A percentile compares a stretch with the other conserved stretches of the same genome.
These are phyloP conservation scores for Entelexis sorbosivorans DNA, from an alignment of 1,139 yeast species.

Conservation along the genomic window DNA sequence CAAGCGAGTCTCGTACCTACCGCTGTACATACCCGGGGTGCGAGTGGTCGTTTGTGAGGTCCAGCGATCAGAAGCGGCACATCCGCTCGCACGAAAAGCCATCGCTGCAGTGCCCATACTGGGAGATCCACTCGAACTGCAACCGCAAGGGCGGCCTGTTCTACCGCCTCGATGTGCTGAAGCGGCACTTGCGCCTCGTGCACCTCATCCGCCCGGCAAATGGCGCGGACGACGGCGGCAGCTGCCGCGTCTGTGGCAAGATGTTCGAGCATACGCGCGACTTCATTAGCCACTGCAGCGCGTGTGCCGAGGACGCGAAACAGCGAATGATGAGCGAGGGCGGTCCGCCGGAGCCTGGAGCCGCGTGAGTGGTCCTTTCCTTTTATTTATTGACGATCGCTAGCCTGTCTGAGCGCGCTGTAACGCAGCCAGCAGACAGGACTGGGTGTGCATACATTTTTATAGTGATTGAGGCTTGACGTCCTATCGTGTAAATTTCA, in stretches of 20 bases:
- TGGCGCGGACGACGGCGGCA: constrained; percentile 44
- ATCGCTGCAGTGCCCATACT: constrained; percentile 58
- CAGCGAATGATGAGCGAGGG: not conserved
- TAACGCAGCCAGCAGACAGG: not conserved
- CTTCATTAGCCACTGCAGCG: constrained; percentile 56
- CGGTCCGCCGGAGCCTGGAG: not conserved
- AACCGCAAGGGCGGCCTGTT: constrained; percentile 66
- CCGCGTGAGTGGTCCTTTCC: not conserved
- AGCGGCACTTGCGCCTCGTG: constrained; percentile 55
- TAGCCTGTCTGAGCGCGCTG: not conserved
- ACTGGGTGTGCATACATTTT: not conserved
- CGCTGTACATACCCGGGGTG: constrained; percentile 47
- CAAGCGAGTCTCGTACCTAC: constrained; percentile 31
- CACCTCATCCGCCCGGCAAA: constrained; percentile 41
- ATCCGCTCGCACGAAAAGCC: constrained; percentile 54
- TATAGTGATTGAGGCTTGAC: not conserved
- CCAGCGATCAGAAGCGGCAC: constrained; percentile 57
- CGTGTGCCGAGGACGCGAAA: constrained; percentile 40
- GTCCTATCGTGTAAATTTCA: not conserved
- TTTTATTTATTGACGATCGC: constrained; percentile 4
- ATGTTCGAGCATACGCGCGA: constrained; percentile 46
- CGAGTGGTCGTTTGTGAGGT: constrained; percentile 56
- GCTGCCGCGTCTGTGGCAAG: constrained; percentile 53
- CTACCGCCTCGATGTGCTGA: constrained; percentile 56
- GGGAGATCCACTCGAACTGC: constrained; percentile 55